Conservation (phyloP, 2,329 filamentous ascomycete genomes). For the Stemphylium beticola region DNA sequence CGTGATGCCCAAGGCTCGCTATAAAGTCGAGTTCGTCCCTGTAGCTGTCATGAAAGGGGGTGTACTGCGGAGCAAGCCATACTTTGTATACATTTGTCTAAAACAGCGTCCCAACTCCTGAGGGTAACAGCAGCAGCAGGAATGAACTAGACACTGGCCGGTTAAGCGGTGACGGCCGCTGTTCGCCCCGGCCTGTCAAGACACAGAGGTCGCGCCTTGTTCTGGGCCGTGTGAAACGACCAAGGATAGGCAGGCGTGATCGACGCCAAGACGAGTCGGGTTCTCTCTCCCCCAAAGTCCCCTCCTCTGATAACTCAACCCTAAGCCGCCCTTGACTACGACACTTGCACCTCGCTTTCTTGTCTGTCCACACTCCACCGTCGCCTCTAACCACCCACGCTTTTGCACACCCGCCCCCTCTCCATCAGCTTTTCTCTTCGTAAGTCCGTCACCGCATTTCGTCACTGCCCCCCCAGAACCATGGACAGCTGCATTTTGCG, state of each 20-base stretch:
- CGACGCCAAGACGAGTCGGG: conserved; percentile 30
- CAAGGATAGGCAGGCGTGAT: conserved; percentile 35
- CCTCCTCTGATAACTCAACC: conserved; percentile 36
- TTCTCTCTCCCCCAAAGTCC: conserved; percentile 31
- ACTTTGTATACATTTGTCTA: not conserved
- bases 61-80: conserved; percentile 28
- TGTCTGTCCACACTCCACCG: conserved; percentile 23
- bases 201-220: conserved; percentile 26
- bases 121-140: not conserved
- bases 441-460: conserved; percentile 41
- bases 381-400: conserved; percentile 15
- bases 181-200: conserved; percentile 18
- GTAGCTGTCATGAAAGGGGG: conserved; percentile 21
- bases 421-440: conserved; percentile 23
- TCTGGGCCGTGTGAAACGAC: conserved; percentile 36
- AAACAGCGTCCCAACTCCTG: not conserved
- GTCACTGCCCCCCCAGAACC: conserved; percentile 35
- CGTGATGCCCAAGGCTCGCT: conserved; percentile 14
- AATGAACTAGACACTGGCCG: conserved; percentile 2
- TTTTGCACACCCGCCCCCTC: conserved; percentile 18
- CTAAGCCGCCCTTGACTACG: conserved; percentile 29
- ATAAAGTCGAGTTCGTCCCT: conserved; percentile 7
- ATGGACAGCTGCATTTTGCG: conserved; percentile 37
- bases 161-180: conserved; percentile 16
- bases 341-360: conserved; percentile 27